Conservation (phyloP, 1,284 basidiomycete genomes). For the Leccinum colubrinum region DNA sequence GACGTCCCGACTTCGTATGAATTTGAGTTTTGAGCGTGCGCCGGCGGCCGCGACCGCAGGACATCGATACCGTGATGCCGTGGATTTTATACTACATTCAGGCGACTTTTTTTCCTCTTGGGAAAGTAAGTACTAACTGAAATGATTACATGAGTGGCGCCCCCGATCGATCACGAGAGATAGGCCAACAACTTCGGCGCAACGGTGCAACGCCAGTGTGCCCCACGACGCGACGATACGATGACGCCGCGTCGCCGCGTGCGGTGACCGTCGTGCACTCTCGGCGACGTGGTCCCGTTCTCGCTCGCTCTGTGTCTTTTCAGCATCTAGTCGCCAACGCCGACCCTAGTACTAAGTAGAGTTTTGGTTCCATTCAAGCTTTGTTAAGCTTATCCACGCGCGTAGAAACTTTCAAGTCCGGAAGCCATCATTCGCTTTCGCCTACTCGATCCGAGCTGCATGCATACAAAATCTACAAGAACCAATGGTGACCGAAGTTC, state of each 20-base stretch:
- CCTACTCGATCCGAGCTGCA: not conserved
- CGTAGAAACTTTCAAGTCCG: not conserved
- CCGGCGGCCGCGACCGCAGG: not conserved
- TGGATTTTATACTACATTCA: not conserved
- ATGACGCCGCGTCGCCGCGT: too few species aligned
- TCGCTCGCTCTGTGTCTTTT: too few species aligned
- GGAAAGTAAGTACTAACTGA: too few species aligned
- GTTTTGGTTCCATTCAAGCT: not conserved
- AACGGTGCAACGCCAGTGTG: too few species aligned
- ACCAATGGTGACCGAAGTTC: not conserved
- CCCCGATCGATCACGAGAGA: too few species aligned
- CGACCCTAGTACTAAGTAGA: not conserved
- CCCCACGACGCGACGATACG: too few species aligned
- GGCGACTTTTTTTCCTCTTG: not conserved
- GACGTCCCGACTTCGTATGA: not conserved
- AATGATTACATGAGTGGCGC: not conserved
- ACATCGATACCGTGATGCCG: not conserved
- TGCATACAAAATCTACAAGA: conserved; percentile 9
- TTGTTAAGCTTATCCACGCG: not conserved
- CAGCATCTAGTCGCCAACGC: not conserved
- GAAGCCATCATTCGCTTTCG: not conserved
- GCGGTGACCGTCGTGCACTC: too few species aligned
- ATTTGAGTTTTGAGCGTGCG: not conserved
- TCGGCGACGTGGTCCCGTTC: too few species aligned
- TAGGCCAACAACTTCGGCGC: too few species aligned